Evolutionary conservation across 371 early-diverging fungal genomes (phyloP).

Genomic region (Saksenaea oblongispora): DNA sequence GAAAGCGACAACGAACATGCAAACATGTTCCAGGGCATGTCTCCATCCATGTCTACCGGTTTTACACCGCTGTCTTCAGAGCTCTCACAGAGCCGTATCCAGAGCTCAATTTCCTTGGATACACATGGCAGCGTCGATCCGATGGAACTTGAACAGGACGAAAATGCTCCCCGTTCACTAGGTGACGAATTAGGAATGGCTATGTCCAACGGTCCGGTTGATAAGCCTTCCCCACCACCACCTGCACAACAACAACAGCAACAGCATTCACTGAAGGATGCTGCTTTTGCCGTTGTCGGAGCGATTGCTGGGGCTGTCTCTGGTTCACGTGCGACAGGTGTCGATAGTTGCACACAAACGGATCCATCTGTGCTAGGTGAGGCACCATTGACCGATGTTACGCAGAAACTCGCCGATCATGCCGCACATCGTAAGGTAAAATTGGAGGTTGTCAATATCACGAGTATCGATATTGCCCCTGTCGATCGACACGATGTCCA

Average conservation of each 20-base stretch:
- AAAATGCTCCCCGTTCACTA: slow-evolving; percentile 20
- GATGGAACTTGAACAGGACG: not conserved
- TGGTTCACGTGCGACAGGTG: not conserved
- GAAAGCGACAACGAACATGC: slow-evolving; percentile 5
- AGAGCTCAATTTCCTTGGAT: not conserved
- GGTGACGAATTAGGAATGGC: slow-evolving; percentile 31
- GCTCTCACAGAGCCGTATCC: slow-evolving; percentile 11
- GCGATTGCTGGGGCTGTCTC: too few species aligned
- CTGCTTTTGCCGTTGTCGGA: slow-evolving; percentile 7
- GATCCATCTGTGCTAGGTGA: not conserved
- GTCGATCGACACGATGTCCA: slow-evolving; percentile 1
- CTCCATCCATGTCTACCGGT: slow-evolving; percentile 1
- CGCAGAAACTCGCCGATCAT: not conserved
- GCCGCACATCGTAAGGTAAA: not conserved
- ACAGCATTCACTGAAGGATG: slow-evolving; percentile 5
- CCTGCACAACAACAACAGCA: not conserved
- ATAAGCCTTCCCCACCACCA: not conserved
- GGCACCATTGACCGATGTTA: not conserved
- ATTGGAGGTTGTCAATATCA: not conserved
- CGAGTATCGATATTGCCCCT: slow-evolving; percentile 3
- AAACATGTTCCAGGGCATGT: not conserved
- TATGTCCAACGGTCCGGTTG: slow-evolving; percentile 1
- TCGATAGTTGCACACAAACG: not conserved
- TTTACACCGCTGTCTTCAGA: slow-evolving; percentile 21
- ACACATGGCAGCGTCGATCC: slow-evolving; percentile 2